Percentiles rank a stretch among this genome's conserved stretches.
Conservation (phyloP, 768 basidiomycete species). For the Amanita polypyramis region DNA sequence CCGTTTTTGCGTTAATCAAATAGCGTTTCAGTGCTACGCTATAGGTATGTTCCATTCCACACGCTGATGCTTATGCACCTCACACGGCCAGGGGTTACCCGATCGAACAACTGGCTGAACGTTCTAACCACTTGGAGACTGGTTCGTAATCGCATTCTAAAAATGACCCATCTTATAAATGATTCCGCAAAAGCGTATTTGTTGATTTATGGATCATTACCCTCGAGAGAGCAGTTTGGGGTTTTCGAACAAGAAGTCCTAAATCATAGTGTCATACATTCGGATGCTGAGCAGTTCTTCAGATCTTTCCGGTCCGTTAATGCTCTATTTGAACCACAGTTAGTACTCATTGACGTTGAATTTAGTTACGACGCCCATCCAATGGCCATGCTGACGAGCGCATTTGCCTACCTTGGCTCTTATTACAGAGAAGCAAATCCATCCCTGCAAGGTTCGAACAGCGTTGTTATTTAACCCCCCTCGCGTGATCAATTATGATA, state of each 20-base stretch:
- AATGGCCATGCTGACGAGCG: conserved; percentile 83
- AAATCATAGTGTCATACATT: conserved; percentile 61
- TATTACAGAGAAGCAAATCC: conserved; percentile 88
- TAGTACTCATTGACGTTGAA: not conserved
- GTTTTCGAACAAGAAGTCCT: conserved; percentile 68
- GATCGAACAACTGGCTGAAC: conserved; percentile 80
- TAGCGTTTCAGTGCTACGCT: conserved; percentile 45
- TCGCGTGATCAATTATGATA: conserved; percentile 15
- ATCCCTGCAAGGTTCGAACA: conserved; percentile 56
- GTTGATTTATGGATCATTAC: conserved; percentile 80
- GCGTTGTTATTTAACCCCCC: not conserved
- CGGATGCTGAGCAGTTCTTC: conserved; percentile 62
- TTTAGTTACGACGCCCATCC: conserved; percentile 85
- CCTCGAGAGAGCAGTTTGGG: conserved; percentile 45
- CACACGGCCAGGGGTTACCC: conserved; percentile 65
- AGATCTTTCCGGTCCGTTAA: conserved; percentile 46
- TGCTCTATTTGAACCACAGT: not conserved
- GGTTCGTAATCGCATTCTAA: conserved; percentile 16
- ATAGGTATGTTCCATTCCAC: conserved; percentile 36
- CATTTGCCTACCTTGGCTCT: conserved; percentile 81
- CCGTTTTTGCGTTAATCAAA: not conserved
- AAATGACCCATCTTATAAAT: not conserved
- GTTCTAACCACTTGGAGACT: conserved; percentile 72
- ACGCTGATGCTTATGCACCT: not conserved
- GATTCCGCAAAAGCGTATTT: conserved; percentile 47